Conservation (phyloP, 2,329 filamentous ascomycete genomes). For the Diaporthe destruens region DNA sequence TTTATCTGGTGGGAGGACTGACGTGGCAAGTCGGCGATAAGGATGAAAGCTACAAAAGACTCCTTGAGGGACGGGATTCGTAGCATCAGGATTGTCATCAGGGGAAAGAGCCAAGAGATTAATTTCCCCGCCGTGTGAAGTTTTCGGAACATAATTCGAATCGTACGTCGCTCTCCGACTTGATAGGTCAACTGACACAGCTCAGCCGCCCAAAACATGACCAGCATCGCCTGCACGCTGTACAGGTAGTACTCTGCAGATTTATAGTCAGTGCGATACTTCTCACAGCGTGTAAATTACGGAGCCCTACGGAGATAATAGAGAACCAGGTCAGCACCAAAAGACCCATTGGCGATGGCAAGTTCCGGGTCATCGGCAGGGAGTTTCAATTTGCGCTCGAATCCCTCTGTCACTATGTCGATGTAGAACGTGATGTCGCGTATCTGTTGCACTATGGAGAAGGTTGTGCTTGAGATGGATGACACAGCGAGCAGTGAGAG, state of each 20-base stretch:
- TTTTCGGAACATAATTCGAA: constrained; percentile 40
- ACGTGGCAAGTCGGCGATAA: constrained; percentile 46
- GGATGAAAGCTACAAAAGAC: constrained; percentile 40
- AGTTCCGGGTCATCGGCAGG: constrained; percentile 43
- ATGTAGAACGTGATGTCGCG: constrained; percentile 44
- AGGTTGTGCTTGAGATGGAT: constrained; percentile 44
- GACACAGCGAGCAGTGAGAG: constrained; percentile 45
- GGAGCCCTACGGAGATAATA: constrained; percentile 46
- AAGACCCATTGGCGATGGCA: constrained; percentile 45
- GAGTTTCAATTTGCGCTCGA: constrained; percentile 41
- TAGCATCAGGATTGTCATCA: constrained; percentile 43
- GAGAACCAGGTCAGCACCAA: constrained; percentile 45
- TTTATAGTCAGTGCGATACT: neutral
- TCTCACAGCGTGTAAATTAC: neutral
- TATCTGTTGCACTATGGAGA: constrained; percentile 46
- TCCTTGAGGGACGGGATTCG: constrained; percentile 41
- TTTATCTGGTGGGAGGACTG: constrained; percentile 31
- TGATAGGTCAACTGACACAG: constrained; percentile 38
- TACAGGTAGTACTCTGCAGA: constrained; percentile 45
- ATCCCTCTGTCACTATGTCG: constrained; percentile 42
- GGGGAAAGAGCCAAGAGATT: constrained; percentile 43
- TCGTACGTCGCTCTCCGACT: constrained; percentile 43
- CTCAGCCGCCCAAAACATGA: constrained; percentile 45
- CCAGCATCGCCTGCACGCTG: constrained; percentile 45
- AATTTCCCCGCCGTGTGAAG: constrained; percentile 45